Evolutionary conservation across 129 eudicot species (phyloP).

Genomic region (Flaveria bidentis): DNA sequence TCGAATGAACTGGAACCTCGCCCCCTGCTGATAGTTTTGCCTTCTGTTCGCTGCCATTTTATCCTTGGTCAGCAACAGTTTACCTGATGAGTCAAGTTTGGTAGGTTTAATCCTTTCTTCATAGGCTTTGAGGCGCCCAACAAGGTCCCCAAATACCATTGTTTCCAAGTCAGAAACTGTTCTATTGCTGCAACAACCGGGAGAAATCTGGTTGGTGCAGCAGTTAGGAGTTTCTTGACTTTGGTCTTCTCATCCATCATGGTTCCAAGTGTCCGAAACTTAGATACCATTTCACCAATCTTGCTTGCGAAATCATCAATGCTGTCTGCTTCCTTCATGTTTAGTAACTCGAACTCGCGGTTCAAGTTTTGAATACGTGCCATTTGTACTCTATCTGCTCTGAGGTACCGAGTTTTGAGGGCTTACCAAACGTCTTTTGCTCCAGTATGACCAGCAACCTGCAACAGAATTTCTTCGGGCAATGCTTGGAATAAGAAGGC

Average conservation of each 20-base stretch:
- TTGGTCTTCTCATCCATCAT: not conserved
- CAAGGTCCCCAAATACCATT: not conserved
- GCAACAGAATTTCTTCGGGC: no score
- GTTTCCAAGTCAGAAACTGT: not conserved
- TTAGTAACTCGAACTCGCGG: no score
- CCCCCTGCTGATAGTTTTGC: not conserved
- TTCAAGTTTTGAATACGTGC: no score
- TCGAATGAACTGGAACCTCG: not conserved
- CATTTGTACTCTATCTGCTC: no score
- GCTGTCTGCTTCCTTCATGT: not conserved
- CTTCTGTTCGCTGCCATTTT: not conserved
- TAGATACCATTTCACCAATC: not conserved
- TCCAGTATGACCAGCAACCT: no score
- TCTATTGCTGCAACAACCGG: not conserved
- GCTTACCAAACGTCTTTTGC: no score
- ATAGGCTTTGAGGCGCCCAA: not conserved
- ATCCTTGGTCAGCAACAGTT: no score
- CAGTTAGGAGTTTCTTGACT: no score
- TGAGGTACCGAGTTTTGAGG: no score
- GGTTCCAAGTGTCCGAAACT: not conserved
- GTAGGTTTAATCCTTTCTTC: not conserved
- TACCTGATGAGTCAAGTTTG: not conserved
- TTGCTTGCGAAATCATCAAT: not conserved
- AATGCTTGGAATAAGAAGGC: no score
- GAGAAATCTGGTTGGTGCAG: not conserved